Percentiles rank a stretch among this genome's conserved stretches.
Evolutionary conservation across 192 early-diverging fungal genomes (phyloP).

Genomic region (Coemansia sp.): DNA sequence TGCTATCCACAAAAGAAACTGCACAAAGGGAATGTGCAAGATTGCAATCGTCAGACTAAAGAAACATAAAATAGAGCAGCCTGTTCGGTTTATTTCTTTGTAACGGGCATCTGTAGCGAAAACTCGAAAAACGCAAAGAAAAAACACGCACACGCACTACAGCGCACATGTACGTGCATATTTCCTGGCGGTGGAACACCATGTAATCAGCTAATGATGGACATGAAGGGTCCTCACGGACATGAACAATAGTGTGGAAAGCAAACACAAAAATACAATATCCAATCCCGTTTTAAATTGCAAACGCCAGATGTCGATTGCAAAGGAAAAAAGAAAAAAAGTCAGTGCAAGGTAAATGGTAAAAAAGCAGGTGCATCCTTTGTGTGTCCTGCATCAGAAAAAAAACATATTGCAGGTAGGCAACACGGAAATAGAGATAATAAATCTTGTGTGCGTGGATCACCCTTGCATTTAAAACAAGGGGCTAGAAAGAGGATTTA

Average conservation of each 20-base stretch:
- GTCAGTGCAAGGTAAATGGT: not conserved
- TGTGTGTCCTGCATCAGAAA: slow-evolving; percentile 3
- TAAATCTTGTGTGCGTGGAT: slow-evolving; percentile 2
- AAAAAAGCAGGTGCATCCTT: slow-evolving; percentile 3
- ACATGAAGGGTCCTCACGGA: not conserved
- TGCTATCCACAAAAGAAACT: not conserved
- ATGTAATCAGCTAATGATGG: not conserved
- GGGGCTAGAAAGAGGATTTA: not conserved
- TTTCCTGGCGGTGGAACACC: no score
- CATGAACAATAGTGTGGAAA: not conserved
- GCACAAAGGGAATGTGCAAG: not conserved
- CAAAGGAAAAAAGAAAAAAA: not conserved
- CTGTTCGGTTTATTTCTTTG: not conserved
- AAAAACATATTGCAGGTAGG: not conserved
- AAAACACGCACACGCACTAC: not conserved
- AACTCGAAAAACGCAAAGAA: not conserved
- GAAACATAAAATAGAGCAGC: not conserved
- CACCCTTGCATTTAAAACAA: slow-evolving; percentile 5
- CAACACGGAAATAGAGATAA: not conserved
- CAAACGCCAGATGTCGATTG: slow-evolving; percentile 2
- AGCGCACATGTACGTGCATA: not conserved
- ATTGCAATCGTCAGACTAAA: not conserved
- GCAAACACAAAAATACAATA: not conserved
- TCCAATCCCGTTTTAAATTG: slow-evolving; percentile 4
- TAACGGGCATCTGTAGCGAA: not conserved